phyloP scores from a whole-genome alignment of 495 filamentous ascomycete species.

The Hapsidospora chrysogenum region DNA sequence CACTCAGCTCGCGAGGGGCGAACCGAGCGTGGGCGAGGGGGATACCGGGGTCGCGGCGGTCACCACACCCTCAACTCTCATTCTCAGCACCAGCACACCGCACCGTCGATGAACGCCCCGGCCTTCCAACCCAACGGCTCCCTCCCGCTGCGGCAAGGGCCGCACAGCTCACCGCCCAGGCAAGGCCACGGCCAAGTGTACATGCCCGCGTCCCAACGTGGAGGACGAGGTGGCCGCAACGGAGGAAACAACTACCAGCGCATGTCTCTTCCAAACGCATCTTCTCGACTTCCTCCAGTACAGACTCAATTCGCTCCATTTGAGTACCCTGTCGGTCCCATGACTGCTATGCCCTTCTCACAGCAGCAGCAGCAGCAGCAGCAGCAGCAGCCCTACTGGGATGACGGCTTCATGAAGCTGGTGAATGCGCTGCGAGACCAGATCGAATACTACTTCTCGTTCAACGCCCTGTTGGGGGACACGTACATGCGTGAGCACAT shows the following conservation, averaged over 20 bases:
- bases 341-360: constrained; percentile 1
- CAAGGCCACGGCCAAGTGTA: constrained; percentile 1
- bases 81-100: constrained; percentile 1
- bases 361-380: background rate
- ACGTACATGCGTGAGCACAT: constrained; percentile 75
- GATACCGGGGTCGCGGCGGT: constrained; percentile 20
- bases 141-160: too few relatives aligned
- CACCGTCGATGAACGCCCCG: background rate
- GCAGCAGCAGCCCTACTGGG: constrained; percentile 7
- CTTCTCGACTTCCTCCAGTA: background rate
- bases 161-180: constrained; percentile 2
- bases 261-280: constrained; percentile 2
- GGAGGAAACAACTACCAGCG: constrained; percentile 4
- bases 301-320: constrained; percentile 1
- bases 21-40: constrained; percentile 21
- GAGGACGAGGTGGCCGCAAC: constrained; percentile 2
- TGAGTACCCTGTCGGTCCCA: constrained; percentile 1
- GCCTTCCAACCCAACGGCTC: too few relatives aligned
- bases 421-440: constrained; percentile 47
- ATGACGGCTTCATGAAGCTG: too few relatives aligned
- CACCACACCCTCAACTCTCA: constrained; percentile 5
- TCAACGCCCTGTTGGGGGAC: constrained; percentile 94
- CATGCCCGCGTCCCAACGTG: background rate
- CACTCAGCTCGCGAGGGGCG: constrained; percentile 12
- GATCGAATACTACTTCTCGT: constrained; percentile 91